Base-by-base conservation (phyloP, 2,329 filamentous ascomycete genomes). In the Ampelomyces quisqualis region DNA sequence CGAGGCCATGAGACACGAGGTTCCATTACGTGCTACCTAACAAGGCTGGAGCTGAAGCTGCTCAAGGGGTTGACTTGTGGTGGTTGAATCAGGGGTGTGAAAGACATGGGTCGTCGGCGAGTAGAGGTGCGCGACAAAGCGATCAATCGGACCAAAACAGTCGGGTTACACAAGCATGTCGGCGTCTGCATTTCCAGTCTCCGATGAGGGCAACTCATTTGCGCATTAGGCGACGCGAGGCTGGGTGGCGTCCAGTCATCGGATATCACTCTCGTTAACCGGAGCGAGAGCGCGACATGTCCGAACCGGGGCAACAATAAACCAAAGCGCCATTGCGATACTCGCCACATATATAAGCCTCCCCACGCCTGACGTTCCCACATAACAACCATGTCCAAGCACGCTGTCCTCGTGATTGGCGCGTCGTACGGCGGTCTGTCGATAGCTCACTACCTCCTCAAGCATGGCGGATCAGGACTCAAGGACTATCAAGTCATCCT, bases 381-480 rank as follows among this genome's bases (percentile, higher is more conserved):
- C 13, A 5, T 14, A 3, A 13, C 26, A 28, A 11, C 13, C 8
- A 26, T 26, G 23, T 26, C 23, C 23, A 9, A 26, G 8, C 23
- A 10, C 4, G 4, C 18, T 18, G 65, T 70, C 38, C 47, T 71
- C 28, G 60, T 71, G 37, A 60, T 70, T 7, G 69, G 68, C 5
- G 64, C 57, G 8, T 71, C 69, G 1, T 71, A 67, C 45, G 62
- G 52, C 20, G 69, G 68, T 15, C 44, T 70, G 5, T 65, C 68
- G 2, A 59, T 55, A 20, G 66, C 68, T 2, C 67, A 71, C 30
- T 52, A 62, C 29, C 53, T 68, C 31, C 53, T 70, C 26, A 62
- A 65, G 45, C 51, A 64, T 38, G 58, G 57, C 8, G 34, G 69
- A 13, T 53, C 57, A 8, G 35, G 44, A 2, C 53, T 71, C 2